Evolutionary conservation across 140 eudicot genomes (phyloP).

Genomic region (Erigeron philadelphicus): DNA sequence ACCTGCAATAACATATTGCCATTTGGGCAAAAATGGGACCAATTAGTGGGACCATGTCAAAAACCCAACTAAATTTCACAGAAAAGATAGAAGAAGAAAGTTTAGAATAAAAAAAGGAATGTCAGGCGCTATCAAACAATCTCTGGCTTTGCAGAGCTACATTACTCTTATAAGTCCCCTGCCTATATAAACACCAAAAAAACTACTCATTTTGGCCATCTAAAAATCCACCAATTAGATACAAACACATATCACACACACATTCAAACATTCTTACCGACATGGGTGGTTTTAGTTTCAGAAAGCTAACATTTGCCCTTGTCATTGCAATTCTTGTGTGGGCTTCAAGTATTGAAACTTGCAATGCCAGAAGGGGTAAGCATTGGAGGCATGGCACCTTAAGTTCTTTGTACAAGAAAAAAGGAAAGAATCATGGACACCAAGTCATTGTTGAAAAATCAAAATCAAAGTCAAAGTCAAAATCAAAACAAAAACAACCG

Average conservation of each 20-base stretch:
- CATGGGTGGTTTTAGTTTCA: slow-evolving; percentile 53
- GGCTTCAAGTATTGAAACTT: slow-evolving; percentile 51
- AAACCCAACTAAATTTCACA: slow-evolving; percentile 45
- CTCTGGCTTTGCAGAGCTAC: slow-evolving; percentile 34
- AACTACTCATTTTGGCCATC: slow-evolving; percentile 27
- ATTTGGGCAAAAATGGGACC: slow-evolving; percentile 27
- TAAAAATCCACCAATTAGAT: slow-evolving; percentile 22
- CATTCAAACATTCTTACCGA: slow-evolving; percentile 1
- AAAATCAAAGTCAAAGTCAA: slow-evolving; percentile 39
- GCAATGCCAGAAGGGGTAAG: slow-evolving; percentile 68
- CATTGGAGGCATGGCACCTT: slow-evolving; percentile 56
- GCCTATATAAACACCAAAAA: slow-evolving; percentile 42
- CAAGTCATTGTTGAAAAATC: slow-evolving; percentile 27
- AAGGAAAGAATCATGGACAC: slow-evolving; percentile 46
- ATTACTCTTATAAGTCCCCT: slow-evolving; percentile 22
- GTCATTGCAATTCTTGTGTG: slow-evolving; percentile 46
- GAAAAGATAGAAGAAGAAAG: slow-evolving; percentile 29
- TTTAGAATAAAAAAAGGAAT: slow-evolving; percentile 35
- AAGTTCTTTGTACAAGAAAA: slow-evolving; percentile 51
- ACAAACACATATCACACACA: slow-evolving; percentile 23
- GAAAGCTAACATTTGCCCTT: slow-evolving; percentile 44
- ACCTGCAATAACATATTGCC: slow-evolving; percentile 35
- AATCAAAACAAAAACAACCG: slow-evolving; percentile 38
- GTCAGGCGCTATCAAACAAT: slow-evolving; percentile 42
- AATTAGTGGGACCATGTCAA: slow-evolving; percentile 29